Base-by-base conservation (phyloP, 2,329 filamentous ascomycete species). In the Cladosporium halotolerans region DNA sequence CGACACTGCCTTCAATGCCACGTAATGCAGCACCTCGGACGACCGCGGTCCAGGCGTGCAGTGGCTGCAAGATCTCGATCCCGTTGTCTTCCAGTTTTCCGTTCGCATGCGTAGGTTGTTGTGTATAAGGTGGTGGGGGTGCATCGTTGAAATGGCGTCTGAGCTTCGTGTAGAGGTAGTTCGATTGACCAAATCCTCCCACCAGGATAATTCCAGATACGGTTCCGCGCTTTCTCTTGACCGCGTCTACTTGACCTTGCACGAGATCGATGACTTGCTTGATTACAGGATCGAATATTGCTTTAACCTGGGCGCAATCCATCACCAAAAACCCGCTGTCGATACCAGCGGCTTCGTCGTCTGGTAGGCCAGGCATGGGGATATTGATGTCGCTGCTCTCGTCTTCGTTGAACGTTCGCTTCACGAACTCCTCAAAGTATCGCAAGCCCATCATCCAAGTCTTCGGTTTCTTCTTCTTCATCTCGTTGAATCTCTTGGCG, bases 371-470 rank as follows among this genome's bases (percentile, higher is more conserved):
- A 1, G 86, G 87, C 59, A 91, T 88, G 0, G 87, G 87, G 3
- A 91, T 80, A 54, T 89, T 89, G 55, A 90, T 81, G 66, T 91
- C 87, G 28, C 52, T 59, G 48, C 62, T 61, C 46, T 83, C 78
- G 58, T 87, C 81, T 63, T 89, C 86, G 44, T 89, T 85, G 66
- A 91, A 92, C 63, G 89, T 90, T 11, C 88, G 79, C 71, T 92
- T 92, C 11, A 92, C 86, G 65, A 89, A 90, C 65, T 91, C 86
- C 63, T 92, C 88, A 68, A 89, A 92, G 64, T 89, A 90, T 52
- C 82, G 80, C 47, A 91, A 73, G 2, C 84, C 88, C 72, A 76
- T 76, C 52, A 73, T 86, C 86, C 87, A 91, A 1, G 84, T 88
- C 70, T 88, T 89, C 3, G 79, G 80, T 68, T 89, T 89, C 70